A percentile compares a stretch with the other conserved stretches of the same genome.
phyloP scores from a whole-genome alignment of 352 stramenopile genomes.

The Globisporangium irregulare region DNA sequence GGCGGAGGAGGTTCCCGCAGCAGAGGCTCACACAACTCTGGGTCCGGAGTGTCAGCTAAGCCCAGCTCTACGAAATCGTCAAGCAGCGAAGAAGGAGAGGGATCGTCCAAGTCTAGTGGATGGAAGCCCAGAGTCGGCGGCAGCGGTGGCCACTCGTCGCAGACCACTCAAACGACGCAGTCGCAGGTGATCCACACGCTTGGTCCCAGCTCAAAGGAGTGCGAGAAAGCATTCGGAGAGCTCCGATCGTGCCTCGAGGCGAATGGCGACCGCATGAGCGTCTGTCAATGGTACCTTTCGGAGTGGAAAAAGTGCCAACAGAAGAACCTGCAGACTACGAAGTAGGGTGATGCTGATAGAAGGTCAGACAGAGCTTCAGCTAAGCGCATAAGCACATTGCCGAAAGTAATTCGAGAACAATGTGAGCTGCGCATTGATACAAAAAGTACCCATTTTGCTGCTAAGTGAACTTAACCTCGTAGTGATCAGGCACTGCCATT shows the following conservation, averaged over 20 bases:
- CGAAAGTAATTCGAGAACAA: not conserved
- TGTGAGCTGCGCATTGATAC: not conserved
- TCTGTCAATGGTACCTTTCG: not conserved
- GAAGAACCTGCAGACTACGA: not conserved
- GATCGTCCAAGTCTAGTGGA: not conserved
- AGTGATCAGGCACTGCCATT: no score
- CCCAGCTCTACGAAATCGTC: not conserved
- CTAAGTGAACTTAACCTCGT: no score
- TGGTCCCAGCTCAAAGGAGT: not conserved
- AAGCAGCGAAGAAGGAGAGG: not conserved
- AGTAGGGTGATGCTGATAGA: not conserved
- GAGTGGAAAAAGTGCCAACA: constrained; percentile 8
- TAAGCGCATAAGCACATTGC: no score
- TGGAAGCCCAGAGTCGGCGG: not conserved
- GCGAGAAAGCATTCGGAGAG: not conserved
- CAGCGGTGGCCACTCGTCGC: not conserved
- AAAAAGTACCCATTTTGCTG: no score
- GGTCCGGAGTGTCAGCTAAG: not conserved
- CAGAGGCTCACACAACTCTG: not conserved
- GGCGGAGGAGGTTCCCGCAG: constrained; percentile 3
- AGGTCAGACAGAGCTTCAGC: no score
- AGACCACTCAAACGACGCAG: not conserved
- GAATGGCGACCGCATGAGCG: not conserved
- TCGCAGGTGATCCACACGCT: not conserved
- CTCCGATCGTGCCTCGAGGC: constrained; percentile 9